These are phyloP conservation scores for Plectranthus barbatus DNA, from an alignment of 257 asterid genomes.

Conservation along the genomic window DNA sequence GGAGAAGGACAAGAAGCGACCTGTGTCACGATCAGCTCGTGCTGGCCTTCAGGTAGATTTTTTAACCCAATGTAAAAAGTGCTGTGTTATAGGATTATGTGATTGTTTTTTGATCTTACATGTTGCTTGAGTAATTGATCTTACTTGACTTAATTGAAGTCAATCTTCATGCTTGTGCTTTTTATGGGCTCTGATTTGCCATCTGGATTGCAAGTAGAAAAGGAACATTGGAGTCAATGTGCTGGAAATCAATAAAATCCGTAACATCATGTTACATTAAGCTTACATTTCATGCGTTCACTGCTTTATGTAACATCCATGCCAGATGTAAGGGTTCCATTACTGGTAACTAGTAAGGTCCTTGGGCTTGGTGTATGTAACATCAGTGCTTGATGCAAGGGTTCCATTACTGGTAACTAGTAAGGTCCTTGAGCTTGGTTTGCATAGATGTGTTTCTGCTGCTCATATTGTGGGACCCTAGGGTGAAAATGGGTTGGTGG, in stretches of 20 bases:
- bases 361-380: neutral
- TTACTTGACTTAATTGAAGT: neutral
- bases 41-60: conserved; percentile 87
- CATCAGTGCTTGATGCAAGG: neutral
- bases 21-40: conserved; percentile 78
- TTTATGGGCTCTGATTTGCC: neutral
- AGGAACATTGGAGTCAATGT: neutral
- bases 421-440: neutral
- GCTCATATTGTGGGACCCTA: neutral
- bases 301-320: neutral
- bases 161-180: neutral
- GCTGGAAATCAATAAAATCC: neutral
- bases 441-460: neutral
- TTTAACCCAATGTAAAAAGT: neutral
- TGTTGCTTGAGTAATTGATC: neutral
- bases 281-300: neutral
- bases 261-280: neutral
- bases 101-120: neutral
- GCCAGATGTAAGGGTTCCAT: neutral
- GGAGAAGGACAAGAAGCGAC: conserved; percentile 80
- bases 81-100: neutral
- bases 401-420: neutral
- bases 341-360: neutral
- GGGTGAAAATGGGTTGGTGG: no score
- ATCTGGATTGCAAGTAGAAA: neutral